phyloP scores from a whole-genome alignment of 176 grass and related monocot genomes.

The Canna indica region DNA sequence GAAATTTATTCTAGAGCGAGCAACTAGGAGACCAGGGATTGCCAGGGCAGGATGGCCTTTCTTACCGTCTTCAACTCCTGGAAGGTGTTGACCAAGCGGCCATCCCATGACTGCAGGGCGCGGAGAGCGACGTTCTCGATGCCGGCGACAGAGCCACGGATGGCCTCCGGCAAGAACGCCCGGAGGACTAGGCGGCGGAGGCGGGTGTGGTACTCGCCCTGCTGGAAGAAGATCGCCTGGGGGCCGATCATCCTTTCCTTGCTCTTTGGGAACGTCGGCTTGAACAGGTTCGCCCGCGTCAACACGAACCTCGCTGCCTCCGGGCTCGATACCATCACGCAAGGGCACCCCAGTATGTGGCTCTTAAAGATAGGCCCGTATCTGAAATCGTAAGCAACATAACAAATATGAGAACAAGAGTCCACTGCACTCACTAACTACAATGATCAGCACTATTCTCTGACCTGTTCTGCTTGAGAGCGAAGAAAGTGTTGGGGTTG shows the following conservation, averaged over 20 bases:
- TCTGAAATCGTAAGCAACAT: too few relatives aligned
- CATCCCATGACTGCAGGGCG: conserved; percentile 53
- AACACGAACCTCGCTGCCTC: conserved; percentile 94
- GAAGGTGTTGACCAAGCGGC: conserved; percentile 68
- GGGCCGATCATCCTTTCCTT: conserved; percentile 92
- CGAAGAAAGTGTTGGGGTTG: too few relatives aligned
- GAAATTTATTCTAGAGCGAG: too few relatives aligned
- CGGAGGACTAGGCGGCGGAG: conserved; percentile 75
- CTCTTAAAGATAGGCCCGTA: conserved; percentile 66
- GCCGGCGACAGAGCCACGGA: conserved; percentile 45
- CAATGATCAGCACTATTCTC: too few relatives aligned
- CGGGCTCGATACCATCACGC: conserved; percentile 93
- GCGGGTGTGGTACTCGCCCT: conserved; percentile 73
- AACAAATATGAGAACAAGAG: too few relatives aligned
- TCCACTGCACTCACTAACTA: too few relatives aligned
- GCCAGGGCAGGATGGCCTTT: too few relatives aligned
- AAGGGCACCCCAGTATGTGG: conserved; percentile 83
- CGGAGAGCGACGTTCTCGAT: conserved; percentile 56
- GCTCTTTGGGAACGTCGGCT: conserved; percentile 90
- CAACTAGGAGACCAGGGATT: too few relatives aligned
- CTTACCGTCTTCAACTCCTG: conserved; percentile 94
- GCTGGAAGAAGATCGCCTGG: conserved; percentile 98
- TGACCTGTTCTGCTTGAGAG: too few relatives aligned
- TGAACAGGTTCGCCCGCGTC: conserved; percentile 89
- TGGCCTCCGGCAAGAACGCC: conserved; percentile 82